Conservation (phyloP, 345 rosid genomes). For the Pseudoturritis turrita region DNA sequence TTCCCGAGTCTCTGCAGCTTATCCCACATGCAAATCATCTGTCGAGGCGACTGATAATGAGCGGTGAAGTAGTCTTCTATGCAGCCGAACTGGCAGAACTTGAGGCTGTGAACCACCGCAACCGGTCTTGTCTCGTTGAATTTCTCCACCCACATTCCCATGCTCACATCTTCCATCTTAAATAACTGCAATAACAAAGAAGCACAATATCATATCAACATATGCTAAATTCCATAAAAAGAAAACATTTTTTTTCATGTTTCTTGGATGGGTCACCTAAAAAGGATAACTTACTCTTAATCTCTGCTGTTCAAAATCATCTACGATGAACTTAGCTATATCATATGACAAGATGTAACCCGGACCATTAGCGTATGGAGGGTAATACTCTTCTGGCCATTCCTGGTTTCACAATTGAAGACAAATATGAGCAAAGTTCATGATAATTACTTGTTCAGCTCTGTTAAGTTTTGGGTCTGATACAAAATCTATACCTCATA, state of each 20-base stretch:
- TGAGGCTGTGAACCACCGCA: constrained; percentile 71
- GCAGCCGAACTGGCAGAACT: constrained; percentile 94
- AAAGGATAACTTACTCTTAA: constrained; percentile 52
- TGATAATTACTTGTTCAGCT: neutral
- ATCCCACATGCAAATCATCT: constrained; percentile 91
- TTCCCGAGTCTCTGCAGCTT: constrained; percentile 52
- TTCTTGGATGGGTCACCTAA: neutral
- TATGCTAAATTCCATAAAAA: neutral
- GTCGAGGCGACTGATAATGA: constrained; percentile 94
- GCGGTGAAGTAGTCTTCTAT: constrained; percentile 81
- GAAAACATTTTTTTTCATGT: neutral
- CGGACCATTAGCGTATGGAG: constrained; percentile 97
- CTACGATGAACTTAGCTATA: constrained; percentile 63
- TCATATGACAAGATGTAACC: constrained; percentile 85
- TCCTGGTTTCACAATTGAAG: constrained; percentile 45
- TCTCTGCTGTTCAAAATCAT: constrained; percentile 70
- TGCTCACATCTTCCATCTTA: constrained; percentile 99
- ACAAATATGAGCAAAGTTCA: neutral
- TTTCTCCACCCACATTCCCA: constrained; percentile 99
- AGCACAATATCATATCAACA: neutral
- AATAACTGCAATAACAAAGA: constrained; percentile 54
- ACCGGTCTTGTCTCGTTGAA: constrained; percentile 78
- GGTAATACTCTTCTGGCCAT: constrained; percentile 98
- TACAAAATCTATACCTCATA: constrained; percentile 59
- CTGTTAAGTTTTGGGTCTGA: neutral